These are phyloP conservation scores for Hansenula lynferdii DNA, from an alignment of 1,139 yeast genomes.

Conservation along the genomic window DNA sequence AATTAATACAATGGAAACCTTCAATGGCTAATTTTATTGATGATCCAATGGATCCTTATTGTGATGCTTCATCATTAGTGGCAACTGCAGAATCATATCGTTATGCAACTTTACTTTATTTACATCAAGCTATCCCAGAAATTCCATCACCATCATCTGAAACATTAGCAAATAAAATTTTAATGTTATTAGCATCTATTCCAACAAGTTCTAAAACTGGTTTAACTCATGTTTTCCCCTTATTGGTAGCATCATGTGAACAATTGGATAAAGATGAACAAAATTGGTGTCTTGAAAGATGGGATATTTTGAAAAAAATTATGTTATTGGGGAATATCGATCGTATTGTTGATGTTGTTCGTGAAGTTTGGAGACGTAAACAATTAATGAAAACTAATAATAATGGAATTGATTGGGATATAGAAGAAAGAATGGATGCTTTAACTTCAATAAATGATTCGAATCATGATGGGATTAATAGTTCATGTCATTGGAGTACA, in stretches of 20 bases:
- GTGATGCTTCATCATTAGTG: slow-evolving; percentile 56
- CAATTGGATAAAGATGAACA: slow-evolving; percentile 54
- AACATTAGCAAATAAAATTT: slow-evolving; percentile 53
- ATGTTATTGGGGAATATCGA: slow-evolving; percentile 66
- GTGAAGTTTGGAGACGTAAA: slow-evolving; percentile 64
- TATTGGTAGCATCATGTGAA: slow-evolving; percentile 63
- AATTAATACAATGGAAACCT: slow-evolving; percentile 53
- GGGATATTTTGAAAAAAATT: slow-evolving; percentile 48
- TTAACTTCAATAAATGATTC: slow-evolving; percentile 30
- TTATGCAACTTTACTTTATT: slow-evolving; percentile 49
- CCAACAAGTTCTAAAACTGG: slow-evolving; percentile 55
- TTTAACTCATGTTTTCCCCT: slow-evolving; percentile 59
- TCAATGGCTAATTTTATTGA: slow-evolving; percentile 31
- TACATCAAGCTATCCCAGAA: slow-evolving; percentile 70
- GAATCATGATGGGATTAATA: slow-evolving; percentile 42
- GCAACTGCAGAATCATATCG: slow-evolving; percentile 70
- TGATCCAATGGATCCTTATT: slow-evolving; percentile 35
- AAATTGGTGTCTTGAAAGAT: slow-evolving; percentile 55
- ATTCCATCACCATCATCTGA: slow-evolving; percentile 52
- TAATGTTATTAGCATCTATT: slow-evolving; percentile 56
- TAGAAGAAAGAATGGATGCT: slow-evolving; percentile 20
- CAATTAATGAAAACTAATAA: slow-evolving; percentile 30
- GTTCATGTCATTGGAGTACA: slow-evolving; percentile 60
- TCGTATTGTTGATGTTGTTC: slow-evolving; percentile 61
- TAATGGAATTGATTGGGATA: slow-evolving; percentile 12